These are phyloP conservation scores for Xylaria sp. DNA, from an alignment of 2,329 filamentous ascomycete genomes.

Conservation along the genomic window DNA sequence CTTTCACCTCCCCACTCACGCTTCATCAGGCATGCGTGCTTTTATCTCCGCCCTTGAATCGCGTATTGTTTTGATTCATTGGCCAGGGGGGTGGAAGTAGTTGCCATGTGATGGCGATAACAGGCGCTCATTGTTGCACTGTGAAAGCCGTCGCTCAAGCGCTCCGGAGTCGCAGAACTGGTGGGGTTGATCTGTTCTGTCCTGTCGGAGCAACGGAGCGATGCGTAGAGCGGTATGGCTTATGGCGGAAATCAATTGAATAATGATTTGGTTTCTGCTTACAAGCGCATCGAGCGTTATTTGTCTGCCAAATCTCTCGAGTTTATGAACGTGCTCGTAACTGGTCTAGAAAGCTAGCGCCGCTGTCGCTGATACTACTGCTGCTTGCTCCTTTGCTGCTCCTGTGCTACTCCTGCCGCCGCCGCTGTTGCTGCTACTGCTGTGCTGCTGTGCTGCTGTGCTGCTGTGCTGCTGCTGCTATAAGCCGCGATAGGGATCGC, in stretches of 20 bases:
- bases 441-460: no score
- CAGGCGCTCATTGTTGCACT: not conserved
- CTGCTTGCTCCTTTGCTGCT: not conserved
- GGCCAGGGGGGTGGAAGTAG: slow-evolving; percentile 12
- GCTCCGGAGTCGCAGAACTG: slow-evolving; percentile 21
- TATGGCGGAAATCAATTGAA: not conserved
- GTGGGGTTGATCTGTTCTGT: slow-evolving; percentile 16
- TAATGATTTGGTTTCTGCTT: not conserved
- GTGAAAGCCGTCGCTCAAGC: not conserved
- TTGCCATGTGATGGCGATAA: slow-evolving; percentile 21
- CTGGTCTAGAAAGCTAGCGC: not conserved
- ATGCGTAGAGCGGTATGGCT: not conserved
- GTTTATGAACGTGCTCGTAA: not conserved
- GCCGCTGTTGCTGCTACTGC: not conserved
- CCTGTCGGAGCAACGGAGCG: not conserved
- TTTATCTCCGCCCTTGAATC: slow-evolving; percentile 18
- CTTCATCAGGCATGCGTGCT: slow-evolving; percentile 10
- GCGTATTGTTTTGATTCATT: slow-evolving; percentile 7
- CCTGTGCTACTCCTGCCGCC: not conserved
- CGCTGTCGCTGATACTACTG: not conserved
- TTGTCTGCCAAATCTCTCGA: not conserved
- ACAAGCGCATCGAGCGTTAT: not conserved
- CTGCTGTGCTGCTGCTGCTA: not conserved
- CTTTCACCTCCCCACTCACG: slow-evolving; percentile 16
- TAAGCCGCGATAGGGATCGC: slow-evolving; percentile 18